Conservation (phyloP, 768 basidiomycete genomes). For the Macrolepiota fuliginosa region DNA sequence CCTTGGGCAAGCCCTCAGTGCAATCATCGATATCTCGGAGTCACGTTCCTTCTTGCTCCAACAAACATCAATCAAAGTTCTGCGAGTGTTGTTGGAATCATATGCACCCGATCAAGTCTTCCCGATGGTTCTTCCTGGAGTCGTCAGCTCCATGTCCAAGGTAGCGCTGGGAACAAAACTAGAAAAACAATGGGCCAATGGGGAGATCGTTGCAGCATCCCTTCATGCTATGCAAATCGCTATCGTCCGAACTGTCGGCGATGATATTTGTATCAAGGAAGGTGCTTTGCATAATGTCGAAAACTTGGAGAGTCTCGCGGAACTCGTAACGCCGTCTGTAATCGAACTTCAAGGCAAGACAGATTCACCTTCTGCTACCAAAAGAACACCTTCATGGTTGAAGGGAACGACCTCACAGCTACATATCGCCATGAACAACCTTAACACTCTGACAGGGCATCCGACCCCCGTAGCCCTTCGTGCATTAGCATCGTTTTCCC, state of each 20-base stretch:
- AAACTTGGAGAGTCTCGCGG: constrained; percentile 62
- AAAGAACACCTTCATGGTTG: constrained; percentile 75
- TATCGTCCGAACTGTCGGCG: constrained; percentile 60
- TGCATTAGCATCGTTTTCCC: constrained; percentile 56
- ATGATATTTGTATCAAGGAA: constrained; percentile 61
- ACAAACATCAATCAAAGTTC: constrained; percentile 53
- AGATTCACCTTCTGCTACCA: constrained; percentile 44
- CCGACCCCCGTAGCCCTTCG: constrained; percentile 63
- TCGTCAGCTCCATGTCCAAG: constrained; percentile 75
- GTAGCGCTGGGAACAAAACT: constrained; percentile 55
- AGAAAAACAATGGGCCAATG: constrained; percentile 68
- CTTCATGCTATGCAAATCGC: constrained; percentile 54
- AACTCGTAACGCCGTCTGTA: constrained; percentile 24
- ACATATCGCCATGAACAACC: constrained; percentile 74
- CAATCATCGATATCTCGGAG: constrained; percentile 57
- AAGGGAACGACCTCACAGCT: constrained; percentile 80
- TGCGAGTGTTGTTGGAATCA: constrained; percentile 52
- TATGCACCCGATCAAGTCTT: constrained; percentile 52
- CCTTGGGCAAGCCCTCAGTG: constrained; percentile 79
- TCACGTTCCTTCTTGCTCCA: constrained; percentile 65
- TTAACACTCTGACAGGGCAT: constrained; percentile 71
- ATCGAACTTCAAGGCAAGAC: constrained; percentile 15
- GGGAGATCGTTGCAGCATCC: constrained; percentile 59
- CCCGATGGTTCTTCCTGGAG: constrained; percentile 80
- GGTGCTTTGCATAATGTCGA: constrained; percentile 55